These are phyloP conservation scores for Sicyos edulis DNA, from an alignment of 306 rosid species.

Conservation along the genomic window DNA sequence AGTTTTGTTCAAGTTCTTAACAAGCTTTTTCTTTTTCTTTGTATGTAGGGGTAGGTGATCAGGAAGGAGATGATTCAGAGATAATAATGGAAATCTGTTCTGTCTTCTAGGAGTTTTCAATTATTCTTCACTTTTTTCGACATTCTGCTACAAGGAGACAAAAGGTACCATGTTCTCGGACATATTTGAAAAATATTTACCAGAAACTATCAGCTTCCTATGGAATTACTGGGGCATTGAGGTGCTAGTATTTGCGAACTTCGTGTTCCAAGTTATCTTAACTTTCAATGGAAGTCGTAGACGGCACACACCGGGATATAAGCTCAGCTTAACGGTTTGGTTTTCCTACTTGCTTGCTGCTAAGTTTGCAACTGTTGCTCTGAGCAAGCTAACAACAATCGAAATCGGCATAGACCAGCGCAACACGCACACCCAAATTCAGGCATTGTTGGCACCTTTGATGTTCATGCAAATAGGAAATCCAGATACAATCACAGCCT, in stretches of 20 bases:
- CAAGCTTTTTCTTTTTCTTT: not conserved
- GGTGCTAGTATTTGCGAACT: conserved; percentile 37
- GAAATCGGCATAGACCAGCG: conserved; percentile 35
- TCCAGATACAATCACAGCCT: conserved; percentile 62
- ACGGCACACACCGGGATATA: conserved; percentile 43
- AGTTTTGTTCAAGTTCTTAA: not conserved
- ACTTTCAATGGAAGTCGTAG: conserved; percentile 50
- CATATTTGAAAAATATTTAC: conserved; percentile 34
- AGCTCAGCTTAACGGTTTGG: conserved; percentile 51
- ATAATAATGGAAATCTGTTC: conserved; percentile 9
- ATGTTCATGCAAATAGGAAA: conserved; percentile 59
- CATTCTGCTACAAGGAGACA: not conserved
- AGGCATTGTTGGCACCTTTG: conserved; percentile 49
- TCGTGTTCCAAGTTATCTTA: conserved; percentile 42
- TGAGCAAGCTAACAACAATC: conserved; percentile 55
- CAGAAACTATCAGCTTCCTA: conserved; percentile 30
- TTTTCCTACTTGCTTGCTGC: conserved; percentile 42
- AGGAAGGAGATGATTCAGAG: conserved; percentile 2
- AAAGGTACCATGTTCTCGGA: conserved; percentile 14
- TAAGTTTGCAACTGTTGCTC: conserved; percentile 40
- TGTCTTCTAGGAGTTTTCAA: not conserved
- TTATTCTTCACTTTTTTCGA: not conserved
- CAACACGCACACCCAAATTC: conserved; percentile 34
- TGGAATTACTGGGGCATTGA: conserved; percentile 55
- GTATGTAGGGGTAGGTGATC: not conserved